Evolutionary conservation across 2,329 filamentous ascomycete genomes (phyloP).

Genomic region (Diplodia mutila): DNA sequence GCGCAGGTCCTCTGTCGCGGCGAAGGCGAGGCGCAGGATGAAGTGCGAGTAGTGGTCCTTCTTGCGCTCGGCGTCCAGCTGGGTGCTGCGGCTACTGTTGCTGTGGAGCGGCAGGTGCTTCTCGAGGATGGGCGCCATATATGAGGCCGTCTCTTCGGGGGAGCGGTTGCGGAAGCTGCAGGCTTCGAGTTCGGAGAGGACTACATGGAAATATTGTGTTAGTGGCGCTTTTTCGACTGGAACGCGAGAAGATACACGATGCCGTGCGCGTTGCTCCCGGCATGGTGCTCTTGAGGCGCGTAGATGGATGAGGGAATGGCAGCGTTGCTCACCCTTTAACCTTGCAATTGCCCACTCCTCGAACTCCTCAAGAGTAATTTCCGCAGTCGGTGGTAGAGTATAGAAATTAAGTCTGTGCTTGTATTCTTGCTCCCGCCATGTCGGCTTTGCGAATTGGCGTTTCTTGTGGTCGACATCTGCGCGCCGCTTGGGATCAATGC

Average conservation of each 20-base stretch:
- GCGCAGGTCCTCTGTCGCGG: conserved; percentile 86
- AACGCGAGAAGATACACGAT: neutral
- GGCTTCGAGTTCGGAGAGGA: conserved; percentile 86
- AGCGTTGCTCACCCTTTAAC: conserved; percentile 65
- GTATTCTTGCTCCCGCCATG: conserved; percentile 79
- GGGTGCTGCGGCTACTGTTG: conserved; percentile 66
- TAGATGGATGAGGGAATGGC: neutral
- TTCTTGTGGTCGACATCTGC: conserved; percentile 78
- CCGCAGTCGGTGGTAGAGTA: conserved; percentile 80
- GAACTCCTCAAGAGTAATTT: conserved; percentile 95
- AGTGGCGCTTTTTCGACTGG: conserved; percentile 8
- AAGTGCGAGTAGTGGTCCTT: conserved; percentile 99
- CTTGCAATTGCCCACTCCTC: conserved; percentile 98
- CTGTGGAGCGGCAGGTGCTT: conserved; percentile 83
- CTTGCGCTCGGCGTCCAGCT: conserved; percentile 73
- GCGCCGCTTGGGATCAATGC: conserved; percentile 71
- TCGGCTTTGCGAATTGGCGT: conserved; percentile 79
- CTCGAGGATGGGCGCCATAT: conserved; percentile 84
- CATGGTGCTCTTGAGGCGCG: neutral
- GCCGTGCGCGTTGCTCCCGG: neutral
- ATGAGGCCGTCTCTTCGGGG: conserved; percentile 75
- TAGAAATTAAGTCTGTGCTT: conserved; percentile 92
- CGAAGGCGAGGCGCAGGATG: conserved; percentile 90
- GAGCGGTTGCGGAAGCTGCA: conserved; percentile 93
- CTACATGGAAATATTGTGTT: conserved; percentile 47